phyloP scores from a whole-genome alignment of 768 basidiomycete species.

The Pisolithus marmoratus region DNA sequence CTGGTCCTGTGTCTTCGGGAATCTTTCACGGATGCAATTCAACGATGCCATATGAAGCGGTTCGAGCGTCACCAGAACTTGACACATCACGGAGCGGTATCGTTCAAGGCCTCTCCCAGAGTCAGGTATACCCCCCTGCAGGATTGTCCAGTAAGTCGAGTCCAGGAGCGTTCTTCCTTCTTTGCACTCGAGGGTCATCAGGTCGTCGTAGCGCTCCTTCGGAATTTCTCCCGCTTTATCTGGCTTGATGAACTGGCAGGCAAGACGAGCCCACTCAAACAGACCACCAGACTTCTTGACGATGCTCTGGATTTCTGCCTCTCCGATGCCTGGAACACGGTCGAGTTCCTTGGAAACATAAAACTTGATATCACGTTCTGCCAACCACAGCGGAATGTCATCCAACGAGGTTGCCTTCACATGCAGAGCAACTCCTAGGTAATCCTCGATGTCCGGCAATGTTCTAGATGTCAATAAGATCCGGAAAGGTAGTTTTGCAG shows the following conservation, averaged over 20 bases:
- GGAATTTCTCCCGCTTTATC: not conserved
- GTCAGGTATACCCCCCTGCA: not conserved
- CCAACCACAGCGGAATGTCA: not conserved
- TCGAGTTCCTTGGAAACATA: not conserved
- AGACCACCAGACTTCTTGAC: slow-evolving; percentile 11
- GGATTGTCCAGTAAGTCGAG: not conserved
- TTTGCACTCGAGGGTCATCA: too few species aligned
- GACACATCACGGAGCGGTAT: not conserved
- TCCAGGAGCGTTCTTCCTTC: not conserved
- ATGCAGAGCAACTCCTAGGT: not conserved
- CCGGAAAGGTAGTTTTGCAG: slow-evolving; percentile 36
- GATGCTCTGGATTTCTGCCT: not conserved
- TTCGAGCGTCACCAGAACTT: not conserved
- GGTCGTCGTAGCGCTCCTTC: not conserved
- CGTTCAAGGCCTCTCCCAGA: not conserved
- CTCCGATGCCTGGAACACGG: not conserved
- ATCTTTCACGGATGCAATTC: not conserved
- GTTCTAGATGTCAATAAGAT: slow-evolving; percentile 30
- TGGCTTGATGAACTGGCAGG: slow-evolving; percentile 8
- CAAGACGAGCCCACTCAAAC: too few species aligned
- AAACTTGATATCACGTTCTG: not conserved
- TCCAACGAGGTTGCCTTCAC: not conserved
- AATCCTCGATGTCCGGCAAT: slow-evolving; percentile 18
- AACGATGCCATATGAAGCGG: not conserved
- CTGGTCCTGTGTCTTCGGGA: not conserved